These are phyloP conservation scores for Pyrus communis DNA, from an alignment of 306 rosid genomes.

Conservation along the genomic window DNA sequence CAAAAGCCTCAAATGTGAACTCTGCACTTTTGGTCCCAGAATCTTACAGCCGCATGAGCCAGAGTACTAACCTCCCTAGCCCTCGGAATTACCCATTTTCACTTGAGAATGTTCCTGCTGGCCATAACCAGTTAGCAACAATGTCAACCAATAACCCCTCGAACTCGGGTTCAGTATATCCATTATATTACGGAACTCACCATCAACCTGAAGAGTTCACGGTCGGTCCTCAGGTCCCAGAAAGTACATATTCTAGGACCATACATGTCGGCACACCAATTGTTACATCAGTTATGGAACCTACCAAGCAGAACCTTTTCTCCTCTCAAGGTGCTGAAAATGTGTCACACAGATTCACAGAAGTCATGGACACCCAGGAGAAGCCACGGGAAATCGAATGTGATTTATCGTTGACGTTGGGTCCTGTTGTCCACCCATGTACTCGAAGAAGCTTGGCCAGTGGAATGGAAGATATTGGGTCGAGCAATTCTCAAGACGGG, in stretches of 20 bases:
- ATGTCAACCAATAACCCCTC: constrained; percentile 35
- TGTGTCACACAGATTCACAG: constrained; percentile 19
- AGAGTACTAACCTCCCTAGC: constrained; percentile 27
- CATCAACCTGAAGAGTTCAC: constrained; percentile 38
- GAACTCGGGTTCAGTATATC: constrained; percentile 75
- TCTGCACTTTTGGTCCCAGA: constrained; percentile 40
- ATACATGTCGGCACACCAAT: constrained; percentile 74
- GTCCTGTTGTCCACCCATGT: constrained; percentile 41
- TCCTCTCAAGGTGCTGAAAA: constrained; percentile 34
- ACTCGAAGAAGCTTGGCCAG: constrained; percentile 38
- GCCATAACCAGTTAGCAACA: constrained; percentile 38
- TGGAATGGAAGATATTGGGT: constrained; percentile 47
- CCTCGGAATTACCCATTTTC: constrained; percentile 41
- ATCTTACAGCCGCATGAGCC: constrained; percentile 33
- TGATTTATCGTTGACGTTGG: constrained; percentile 82
- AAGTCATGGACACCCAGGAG: constrained; percentile 32
- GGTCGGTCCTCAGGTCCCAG: constrained; percentile 24
- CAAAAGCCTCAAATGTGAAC: constrained; percentile 29
- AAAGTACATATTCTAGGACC: constrained; percentile 30
- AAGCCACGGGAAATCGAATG: constrained; percentile 44
- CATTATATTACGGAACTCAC: constrained; percentile 59
- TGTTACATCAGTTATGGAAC: constrained; percentile 38
- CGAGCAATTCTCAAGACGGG: constrained; percentile 45
- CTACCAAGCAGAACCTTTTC: constrained; percentile 41
- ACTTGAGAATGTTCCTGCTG: constrained; percentile 32